Evolutionary conservation across 2,329 filamentous ascomycete species (phyloP).

Genomic region (Microdochium trichocladiopsis): DNA sequence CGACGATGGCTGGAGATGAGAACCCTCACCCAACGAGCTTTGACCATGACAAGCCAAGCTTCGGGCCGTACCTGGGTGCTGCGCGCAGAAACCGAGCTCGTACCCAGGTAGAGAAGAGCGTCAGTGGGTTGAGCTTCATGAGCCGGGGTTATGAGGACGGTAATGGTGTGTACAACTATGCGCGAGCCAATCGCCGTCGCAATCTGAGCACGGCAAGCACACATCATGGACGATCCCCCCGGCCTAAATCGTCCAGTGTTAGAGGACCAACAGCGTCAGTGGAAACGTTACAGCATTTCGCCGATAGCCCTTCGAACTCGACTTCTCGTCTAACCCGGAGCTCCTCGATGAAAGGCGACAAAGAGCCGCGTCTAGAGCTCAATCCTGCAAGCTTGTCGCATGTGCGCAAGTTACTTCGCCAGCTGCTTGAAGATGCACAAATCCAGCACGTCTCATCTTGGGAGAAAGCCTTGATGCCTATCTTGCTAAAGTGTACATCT

Average conservation of each 20-base stretch:
- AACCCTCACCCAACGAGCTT: constrained; percentile 51
- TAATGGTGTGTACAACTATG: constrained; percentile 36
- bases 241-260: constrained; percentile 51
- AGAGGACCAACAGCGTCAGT: constrained; percentile 47
- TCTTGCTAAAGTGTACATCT: constrained; percentile 83
- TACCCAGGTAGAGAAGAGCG: constrained; percentile 63
- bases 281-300: constrained; percentile 38
- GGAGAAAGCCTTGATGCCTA: constrained; percentile 86
- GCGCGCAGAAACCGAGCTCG: constrained; percentile 70
- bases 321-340: constrained; percentile 60
- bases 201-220: constrained; percentile 82
- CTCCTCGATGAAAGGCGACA: constrained; percentile 71
- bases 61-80: constrained; percentile 65
- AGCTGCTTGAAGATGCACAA: constrained; percentile 70
- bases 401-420: constrained; percentile 75
- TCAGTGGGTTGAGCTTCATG: constrained; percentile 62
- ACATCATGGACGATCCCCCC: constrained; percentile 66
- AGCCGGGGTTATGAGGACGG: constrained; percentile 64
- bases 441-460: constrained; percentile 70
- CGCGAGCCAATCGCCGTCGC: constrained; percentile 60
- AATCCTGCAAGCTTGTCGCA: constrained; percentile 85
- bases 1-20: constrained; percentile 61
- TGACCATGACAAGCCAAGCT: constrained; percentile 68
- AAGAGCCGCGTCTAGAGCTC: constrained; percentile 71
- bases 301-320: constrained; percentile 32